Conservation (phyloP, 371 early-diverging fungal species). For the Rhizopus arrhizus region DNA sequence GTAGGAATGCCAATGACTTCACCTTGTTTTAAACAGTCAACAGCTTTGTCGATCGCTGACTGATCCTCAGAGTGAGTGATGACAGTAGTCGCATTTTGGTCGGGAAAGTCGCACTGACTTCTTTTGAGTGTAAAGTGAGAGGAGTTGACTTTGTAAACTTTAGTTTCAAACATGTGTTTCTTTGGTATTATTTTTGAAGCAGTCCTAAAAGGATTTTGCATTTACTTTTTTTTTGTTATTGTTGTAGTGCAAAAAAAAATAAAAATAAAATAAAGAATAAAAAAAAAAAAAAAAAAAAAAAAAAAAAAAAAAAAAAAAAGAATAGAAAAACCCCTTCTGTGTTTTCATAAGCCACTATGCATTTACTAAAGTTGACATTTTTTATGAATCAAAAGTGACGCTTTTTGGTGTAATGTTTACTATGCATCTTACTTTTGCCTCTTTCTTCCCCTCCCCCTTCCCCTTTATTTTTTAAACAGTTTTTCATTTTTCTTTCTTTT, state of each 20-base stretch:
- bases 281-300: constrained; percentile 3
- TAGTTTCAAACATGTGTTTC: constrained; percentile 23
- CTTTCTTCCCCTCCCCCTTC: constrained; percentile 9
- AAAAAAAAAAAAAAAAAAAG: constrained; percentile 8
- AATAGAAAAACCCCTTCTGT: not conserved
- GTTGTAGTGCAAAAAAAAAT: too few relatives aligned
- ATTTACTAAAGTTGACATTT: not conserved
- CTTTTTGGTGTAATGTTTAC: constrained; percentile 6
- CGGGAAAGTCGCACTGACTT: constrained; percentile 19
- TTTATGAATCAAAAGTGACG: constrained; percentile 11
- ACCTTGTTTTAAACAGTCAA: constrained; percentile 41
- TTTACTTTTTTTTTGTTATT: too few relatives aligned
- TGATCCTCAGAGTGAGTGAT: constrained; percentile 31
- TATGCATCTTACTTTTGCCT: not conserved
- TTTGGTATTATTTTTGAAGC: constrained; percentile 1
- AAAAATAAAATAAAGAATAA: not conserved
- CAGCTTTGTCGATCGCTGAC: constrained; percentile 51
- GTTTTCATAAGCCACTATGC: not conserved
- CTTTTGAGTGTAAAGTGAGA: constrained; percentile 21
- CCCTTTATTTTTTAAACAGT: not conserved
- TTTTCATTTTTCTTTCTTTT: not conserved
- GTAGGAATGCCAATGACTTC: constrained; percentile 96
- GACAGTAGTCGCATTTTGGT: constrained; percentile 25
- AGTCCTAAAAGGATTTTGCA: constrained; percentile 13
- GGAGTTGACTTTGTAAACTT: constrained; percentile 21